phyloP scores from a whole-genome alignment of 495 filamentous ascomycete species.

The Cercophora scortea region DNA sequence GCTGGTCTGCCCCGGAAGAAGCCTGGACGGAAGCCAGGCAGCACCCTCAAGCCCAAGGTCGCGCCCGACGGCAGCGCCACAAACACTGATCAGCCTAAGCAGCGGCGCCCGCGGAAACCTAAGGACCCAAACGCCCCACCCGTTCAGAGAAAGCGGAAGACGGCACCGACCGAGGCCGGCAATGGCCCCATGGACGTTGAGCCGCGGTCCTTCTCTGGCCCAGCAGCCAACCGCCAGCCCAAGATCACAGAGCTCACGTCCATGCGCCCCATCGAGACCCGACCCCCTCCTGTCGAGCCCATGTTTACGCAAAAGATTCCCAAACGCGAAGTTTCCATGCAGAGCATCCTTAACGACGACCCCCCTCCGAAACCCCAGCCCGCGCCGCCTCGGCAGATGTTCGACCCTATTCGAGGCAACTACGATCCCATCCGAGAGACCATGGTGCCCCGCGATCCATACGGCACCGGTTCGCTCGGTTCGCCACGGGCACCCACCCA shows the following conservation, averaged over 20 bases:
- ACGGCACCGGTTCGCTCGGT: slow-evolving; percentile 43
- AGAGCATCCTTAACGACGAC: slow-evolving; percentile 41
- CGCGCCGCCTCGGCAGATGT: slow-evolving; percentile 60
- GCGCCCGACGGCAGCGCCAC: slow-evolving; percentile 27
- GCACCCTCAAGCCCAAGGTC: slow-evolving; percentile 36
- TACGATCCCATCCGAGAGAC: slow-evolving; percentile 49
- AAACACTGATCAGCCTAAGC: slow-evolving; percentile 39
- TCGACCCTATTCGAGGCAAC: slow-evolving; percentile 75
- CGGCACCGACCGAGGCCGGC: slow-evolving; percentile 23
- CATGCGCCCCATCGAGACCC: slow-evolving; percentile 24
- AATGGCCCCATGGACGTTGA: slow-evolving; percentile 16
- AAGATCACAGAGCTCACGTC: slow-evolving; percentile 32
- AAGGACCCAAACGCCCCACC: slow-evolving; percentile 49
- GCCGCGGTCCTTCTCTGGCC: slow-evolving; percentile 10
- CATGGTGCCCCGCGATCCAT: slow-evolving; percentile 39
- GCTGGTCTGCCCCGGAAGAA: slow-evolving; percentile 41
- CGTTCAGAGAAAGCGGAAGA: slow-evolving; percentile 44
- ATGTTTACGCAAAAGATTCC: slow-evolving; percentile 19
- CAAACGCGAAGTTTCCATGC: slow-evolving; percentile 43
- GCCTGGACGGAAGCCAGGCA: slow-evolving; percentile 45
- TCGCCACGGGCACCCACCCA: slow-evolving; percentile 46
- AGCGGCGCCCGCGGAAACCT: slow-evolving; percentile 46
- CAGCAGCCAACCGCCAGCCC: slow-evolving; percentile 20
- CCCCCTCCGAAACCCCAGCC: slow-evolving; percentile 31
- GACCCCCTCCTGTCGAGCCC: slow-evolving; percentile 12